Evolutionary conservation across 768 basidiomycete species (phyloP).

Genomic region (Auricularia sp.): DNA sequence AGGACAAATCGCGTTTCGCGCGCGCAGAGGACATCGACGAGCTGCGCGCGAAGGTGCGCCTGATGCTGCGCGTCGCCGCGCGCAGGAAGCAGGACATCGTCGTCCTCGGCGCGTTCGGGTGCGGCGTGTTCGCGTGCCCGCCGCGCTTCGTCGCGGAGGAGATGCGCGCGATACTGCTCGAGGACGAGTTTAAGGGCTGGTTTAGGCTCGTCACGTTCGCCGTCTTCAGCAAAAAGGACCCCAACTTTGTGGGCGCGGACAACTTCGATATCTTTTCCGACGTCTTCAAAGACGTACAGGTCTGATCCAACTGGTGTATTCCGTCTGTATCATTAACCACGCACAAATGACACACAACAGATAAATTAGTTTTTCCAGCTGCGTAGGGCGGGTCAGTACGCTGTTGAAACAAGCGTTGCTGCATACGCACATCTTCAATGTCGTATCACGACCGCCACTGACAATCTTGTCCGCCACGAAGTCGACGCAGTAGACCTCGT

Average conservation of each 20-base stretch:
- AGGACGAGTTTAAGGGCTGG: conserved; percentile 33
- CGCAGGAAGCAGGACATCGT: conserved; percentile 26
- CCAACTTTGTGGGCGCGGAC: conserved; percentile 14
- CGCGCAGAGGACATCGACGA: conserved; percentile 19
- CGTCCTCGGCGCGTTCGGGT: conserved; percentile 38
- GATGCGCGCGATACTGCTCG: conserved; percentile 32
- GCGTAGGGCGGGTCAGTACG: not conserved
- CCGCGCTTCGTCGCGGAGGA: conserved; percentile 29
- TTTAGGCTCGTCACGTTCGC: conserved; percentile 33
- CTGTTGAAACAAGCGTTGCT: not conserved
- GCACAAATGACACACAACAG: not conserved
- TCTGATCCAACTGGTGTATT: not conserved
- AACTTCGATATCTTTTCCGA: conserved; percentile 32
- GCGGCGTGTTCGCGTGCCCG: conserved; percentile 34
- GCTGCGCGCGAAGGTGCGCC: conserved; percentile 31
- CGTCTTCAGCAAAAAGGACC: conserved; percentile 22
- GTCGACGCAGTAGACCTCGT: conserved; percentile 98
- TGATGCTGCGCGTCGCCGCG: conserved; percentile 35
- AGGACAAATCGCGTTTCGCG: conserved; percentile 16
- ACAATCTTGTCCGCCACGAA: conserved; percentile 99
- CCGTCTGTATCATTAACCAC: not conserved
- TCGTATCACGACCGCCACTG: conserved; percentile 55
- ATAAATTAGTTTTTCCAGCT: not conserved
- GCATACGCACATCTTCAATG: not conserved
- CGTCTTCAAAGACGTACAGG: conserved; percentile 24